Conservation (phyloP, 352 stramenopile genomes). For the Globisporangium middletonii region DNA sequence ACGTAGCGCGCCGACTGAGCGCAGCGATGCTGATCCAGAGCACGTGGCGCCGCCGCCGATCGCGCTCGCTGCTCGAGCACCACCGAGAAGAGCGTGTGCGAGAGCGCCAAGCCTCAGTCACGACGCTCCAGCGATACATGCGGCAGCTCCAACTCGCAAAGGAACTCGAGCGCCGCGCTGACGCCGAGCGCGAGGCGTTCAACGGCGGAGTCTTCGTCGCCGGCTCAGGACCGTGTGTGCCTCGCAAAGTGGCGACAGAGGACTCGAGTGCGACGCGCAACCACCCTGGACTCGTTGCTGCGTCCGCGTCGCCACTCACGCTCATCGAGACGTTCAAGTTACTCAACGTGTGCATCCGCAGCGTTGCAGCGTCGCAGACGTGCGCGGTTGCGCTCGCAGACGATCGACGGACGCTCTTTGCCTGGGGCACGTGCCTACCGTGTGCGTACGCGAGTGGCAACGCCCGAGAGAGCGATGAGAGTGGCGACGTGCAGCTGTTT, state of each 20-base stretch:
- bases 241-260: background rate
- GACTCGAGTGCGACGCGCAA: background rate
- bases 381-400: conserved; percentile 39
- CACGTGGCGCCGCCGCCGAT: conserved; percentile 53
- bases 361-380: conserved; percentile 32
- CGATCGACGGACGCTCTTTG: conserved; percentile 39
- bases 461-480: background rate
- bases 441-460: conserved; percentile 20
- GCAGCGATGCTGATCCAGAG: conserved; percentile 56
- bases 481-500: conserved; percentile 4
- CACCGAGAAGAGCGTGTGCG: conserved; percentile 20
- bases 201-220: conserved; percentile 55
- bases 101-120: conserved; percentile 40
- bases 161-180: conserved; percentile 45
- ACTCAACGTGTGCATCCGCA: conserved; percentile 26
- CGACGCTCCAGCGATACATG: conserved; percentile 43
- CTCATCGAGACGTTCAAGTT: conserved; percentile 45
- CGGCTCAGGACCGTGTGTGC: conserved; percentile 37
- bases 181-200: conserved; percentile 36
- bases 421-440: conserved; percentile 48
- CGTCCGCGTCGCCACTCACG: conserved; percentile 16
- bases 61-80: conserved; percentile 17
- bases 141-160: conserved; percentile 39
- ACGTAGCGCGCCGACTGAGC: conserved; percentile 22
- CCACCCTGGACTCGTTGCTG: conserved; percentile 1